Base-by-base conservation (phyloP, 495 filamentous ascomycete genomes). In the Penicillium alfredii region DNA sequence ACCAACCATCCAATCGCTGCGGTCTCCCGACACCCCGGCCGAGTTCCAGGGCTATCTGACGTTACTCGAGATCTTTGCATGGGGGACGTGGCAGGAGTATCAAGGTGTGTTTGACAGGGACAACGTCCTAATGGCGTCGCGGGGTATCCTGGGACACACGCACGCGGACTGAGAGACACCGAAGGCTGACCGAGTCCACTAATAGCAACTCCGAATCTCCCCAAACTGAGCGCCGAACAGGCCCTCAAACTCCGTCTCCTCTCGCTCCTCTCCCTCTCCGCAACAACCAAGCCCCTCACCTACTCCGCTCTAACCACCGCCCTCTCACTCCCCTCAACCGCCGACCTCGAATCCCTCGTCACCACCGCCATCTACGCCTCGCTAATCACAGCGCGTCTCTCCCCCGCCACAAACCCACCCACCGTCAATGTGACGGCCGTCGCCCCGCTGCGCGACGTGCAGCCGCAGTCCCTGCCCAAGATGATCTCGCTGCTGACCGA, bases 21-120 rank as follows among this genome's bases (percentile, higher is more conserved):
- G 73, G 18, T 56, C 63, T 9, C 43, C 62, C 16, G 60, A 67
- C 8, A 63, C 60, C 6, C 63, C 66, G 16, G 51, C 40, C 11
- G 76, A 84, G 37, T 71, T 72, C 40, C 53, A 64, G 11, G 43
- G 49, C 7, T 78, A 85, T 61, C 70, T 89, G 13, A 77, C 72
- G 5, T 74, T 95, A 3, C 81, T 97, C 26, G 74, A 92, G 64
- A 85, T 96, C 40, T 99, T 96, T 67, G 80, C 87, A 33, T 88
- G 89, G 73, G 93, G 92, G 33, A 94, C 87, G 49, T 95, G 84
- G 72, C 59, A 73, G 19, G 72, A 80, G 33, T 95, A 93, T 66
- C 71, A 78, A 58, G 55, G 82, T 83, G 53, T 11, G 42, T 47
- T 47, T n/a, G n/a, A n/a, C n/a, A n/a, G n/a, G n/a, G n/a, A n/a